A percentile compares a stretch with the other conserved stretches of the same genome.
Evolutionary conservation across 2,329 filamentous ascomycete species (phyloP).

Genomic region (Claviceps maximensis): DNA sequence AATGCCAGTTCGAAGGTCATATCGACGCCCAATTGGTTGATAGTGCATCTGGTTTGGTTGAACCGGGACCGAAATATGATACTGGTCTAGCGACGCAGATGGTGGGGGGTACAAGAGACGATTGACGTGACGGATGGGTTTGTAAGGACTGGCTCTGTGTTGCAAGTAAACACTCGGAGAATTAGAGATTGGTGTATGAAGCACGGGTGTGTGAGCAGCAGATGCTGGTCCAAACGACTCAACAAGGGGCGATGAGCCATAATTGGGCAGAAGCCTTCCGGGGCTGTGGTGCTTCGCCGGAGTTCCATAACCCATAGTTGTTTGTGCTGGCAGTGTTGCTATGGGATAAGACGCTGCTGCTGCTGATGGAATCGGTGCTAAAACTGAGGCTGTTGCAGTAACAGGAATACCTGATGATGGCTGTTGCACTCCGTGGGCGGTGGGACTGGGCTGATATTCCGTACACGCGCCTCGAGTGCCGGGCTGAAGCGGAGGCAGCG

Average conservation of each 20-base stretch:
- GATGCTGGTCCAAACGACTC: slow-evolving; percentile 43
- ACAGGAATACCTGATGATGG: slow-evolving; percentile 20
- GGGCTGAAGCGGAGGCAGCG: slow-evolving; percentile 48
- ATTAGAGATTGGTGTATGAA: slow-evolving; percentile 54
- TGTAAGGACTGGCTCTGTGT: slow-evolving; percentile 83
- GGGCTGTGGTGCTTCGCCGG: slow-evolving; percentile 42
- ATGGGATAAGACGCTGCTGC: slow-evolving; percentile 11
- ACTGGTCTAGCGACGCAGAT: slow-evolving; percentile 63
- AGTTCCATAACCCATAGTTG: slow-evolving; percentile 30
- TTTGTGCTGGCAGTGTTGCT: slow-evolving; percentile 12
- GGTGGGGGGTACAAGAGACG: slow-evolving; percentile 84
- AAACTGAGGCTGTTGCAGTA: slow-evolving; percentile 12
- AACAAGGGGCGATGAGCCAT: slow-evolving; percentile 53
- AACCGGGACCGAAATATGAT: slow-evolving; percentile 44
- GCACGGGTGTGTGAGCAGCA: slow-evolving; percentile 41
- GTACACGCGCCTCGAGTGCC: slow-evolving; percentile 62
- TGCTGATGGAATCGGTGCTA: slow-evolving; percentile 7
- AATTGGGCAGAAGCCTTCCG: slow-evolving; percentile 29
- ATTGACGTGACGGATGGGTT: slow-evolving; percentile 77
- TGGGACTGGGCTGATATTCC: slow-evolving; percentile 50
- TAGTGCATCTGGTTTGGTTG: slow-evolving; percentile 69
- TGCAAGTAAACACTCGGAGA: slow-evolving; percentile 82
- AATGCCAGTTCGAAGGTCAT: slow-evolving; percentile 55
- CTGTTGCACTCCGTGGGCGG: slow-evolving; percentile 19
- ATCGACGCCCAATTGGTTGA: slow-evolving; percentile 58